These are phyloP conservation scores for Kwoniella europaea DNA, from an alignment of 768 basidiomycete species.

Conservation along the genomic window DNA sequence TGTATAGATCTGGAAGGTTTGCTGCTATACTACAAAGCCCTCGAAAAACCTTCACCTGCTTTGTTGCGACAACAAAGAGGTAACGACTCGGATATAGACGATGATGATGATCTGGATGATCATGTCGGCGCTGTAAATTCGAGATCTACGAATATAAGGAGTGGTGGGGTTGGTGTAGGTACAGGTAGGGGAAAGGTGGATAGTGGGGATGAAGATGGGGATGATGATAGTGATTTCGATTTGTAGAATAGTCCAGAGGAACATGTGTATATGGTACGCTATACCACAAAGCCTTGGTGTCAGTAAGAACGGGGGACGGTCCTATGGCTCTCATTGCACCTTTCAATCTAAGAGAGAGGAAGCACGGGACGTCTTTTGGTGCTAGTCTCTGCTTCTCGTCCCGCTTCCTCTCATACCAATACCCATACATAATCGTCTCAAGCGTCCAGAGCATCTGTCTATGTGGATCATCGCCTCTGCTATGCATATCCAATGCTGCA, in stretches of 20 bases:
- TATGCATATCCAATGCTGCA: no score
- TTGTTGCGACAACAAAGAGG: conserved; percentile 24
- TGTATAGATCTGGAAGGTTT: conserved; percentile 62
- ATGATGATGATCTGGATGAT: conserved; percentile 59
- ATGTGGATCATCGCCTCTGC: no score
- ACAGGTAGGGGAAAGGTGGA: conserved; percentile 57
- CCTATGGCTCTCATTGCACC: no score
- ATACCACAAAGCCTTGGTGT: no score
- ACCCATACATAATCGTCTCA: no score
- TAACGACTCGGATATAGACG: conserved; percentile 53
- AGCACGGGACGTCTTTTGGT: no score
- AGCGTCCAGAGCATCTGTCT: no score
- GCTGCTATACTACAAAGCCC: conserved; percentile 66
- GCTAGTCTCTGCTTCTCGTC: no score
- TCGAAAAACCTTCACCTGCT: conserved; percentile 63
- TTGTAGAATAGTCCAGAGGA: conserved; percentile 59
- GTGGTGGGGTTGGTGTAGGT: conserved; percentile 56
- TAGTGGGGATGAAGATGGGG: conserved; percentile 61
- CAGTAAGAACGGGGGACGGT: no score
- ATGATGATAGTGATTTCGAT: conserved; percentile 74
- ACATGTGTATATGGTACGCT: neutral
- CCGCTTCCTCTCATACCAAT: no score
- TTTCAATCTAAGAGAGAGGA: no score
- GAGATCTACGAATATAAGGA: conserved; percentile 35
- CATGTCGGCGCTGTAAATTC: conserved; percentile 63